phyloP scores from a whole-genome alignment of 345 rosid species.

The Salix exigua region DNA sequence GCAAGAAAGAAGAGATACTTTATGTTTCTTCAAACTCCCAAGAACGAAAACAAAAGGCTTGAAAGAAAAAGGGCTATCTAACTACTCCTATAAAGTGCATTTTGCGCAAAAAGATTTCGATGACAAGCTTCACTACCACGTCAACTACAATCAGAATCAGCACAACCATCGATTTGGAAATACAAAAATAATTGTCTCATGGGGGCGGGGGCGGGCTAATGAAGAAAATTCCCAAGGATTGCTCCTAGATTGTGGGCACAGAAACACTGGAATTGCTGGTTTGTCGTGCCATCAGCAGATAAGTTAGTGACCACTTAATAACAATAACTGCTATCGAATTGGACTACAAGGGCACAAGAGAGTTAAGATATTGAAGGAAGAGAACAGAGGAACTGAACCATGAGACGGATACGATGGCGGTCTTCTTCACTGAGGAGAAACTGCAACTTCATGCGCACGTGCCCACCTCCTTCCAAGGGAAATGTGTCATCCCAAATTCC shows the following conservation, averaged over 20 bases:
- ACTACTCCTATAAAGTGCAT: not conserved
- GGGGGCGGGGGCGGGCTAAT: too few relatives aligned
- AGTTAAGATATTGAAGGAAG: not conserved
- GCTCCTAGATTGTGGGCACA: not conserved
- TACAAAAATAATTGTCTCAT: too few relatives aligned
- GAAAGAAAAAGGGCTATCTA: too few relatives aligned
- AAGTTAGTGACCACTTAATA: not conserved
- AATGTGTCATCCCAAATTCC: slow-evolving; percentile 66
- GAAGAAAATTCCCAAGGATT: not conserved
- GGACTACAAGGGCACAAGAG: not conserved
- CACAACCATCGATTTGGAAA: too few relatives aligned
- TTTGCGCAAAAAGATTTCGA: not conserved
- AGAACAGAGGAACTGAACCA: slow-evolving; percentile 37
- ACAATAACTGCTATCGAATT: not conserved
- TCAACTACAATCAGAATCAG: too few relatives aligned
- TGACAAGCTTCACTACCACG: not conserved
- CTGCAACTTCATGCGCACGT: slow-evolving; percentile 68
- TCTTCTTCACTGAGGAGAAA: slow-evolving; percentile 82
- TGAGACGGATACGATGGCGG: slow-evolving; percentile 51
- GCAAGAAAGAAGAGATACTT: not conserved
- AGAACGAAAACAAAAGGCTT: too few relatives aligned
- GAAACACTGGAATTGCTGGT: not conserved
- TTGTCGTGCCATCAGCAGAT: not conserved
- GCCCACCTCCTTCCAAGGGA: slow-evolving; percentile 67
- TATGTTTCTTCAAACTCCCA: too few relatives aligned